Evolutionary conservation across 495 filamentous ascomycete species (phyloP), one percentile per base, ranked within the genome.

Genomic region (Penicillium waksmanii): DNA sequence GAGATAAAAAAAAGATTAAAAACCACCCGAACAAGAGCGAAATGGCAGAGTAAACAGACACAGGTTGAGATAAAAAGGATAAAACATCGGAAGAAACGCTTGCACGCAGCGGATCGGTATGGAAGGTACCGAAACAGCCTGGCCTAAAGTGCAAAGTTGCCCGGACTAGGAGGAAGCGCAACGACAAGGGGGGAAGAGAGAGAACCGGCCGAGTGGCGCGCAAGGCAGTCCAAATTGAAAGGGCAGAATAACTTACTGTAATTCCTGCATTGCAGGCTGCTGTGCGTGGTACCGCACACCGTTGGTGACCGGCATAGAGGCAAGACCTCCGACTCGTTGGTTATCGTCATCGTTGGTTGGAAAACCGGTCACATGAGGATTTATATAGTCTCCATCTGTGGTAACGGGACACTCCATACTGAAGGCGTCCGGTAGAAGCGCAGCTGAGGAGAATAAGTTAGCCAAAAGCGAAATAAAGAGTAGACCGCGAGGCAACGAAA

Each of bases 231-330:
- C 60, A 53, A 56, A 76, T 74, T 71, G 51, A 73, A 78, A 78
- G 66, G 51, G 46, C 33, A 60, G 38, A 69, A 73, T 53, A 67
- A 81, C 79, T 73, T 80, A 82, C 79, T 75, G 69, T 65, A 78
- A 68, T 70, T 79, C 77, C 55, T 80, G 76, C 72, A 77, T 64
- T 53, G 66, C 69, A 76, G 74, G 60, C 61, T 72, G 71, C 63
- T 75, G 75, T 70, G 75, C 66, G 66, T 71, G 75, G 74, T 79
- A 81, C 65, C 73, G 68, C 65, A 78, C 66, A 68, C 75, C 73
- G 74, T 77, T 80, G 69, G 71, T 76, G 62, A 71, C 73, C 67
- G 76, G 69, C 62, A 80, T 74, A 21, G 78, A 74, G 62, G 72
- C 67, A 58, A 81, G 68, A 52, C 65, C 70, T 67, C 74, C 75